Evolutionary conservation across 75 land plant genomes (phyloP), one percentile per base, ranked within the genome.

Genomic region (Pseudotsuga menziesii): DNA sequence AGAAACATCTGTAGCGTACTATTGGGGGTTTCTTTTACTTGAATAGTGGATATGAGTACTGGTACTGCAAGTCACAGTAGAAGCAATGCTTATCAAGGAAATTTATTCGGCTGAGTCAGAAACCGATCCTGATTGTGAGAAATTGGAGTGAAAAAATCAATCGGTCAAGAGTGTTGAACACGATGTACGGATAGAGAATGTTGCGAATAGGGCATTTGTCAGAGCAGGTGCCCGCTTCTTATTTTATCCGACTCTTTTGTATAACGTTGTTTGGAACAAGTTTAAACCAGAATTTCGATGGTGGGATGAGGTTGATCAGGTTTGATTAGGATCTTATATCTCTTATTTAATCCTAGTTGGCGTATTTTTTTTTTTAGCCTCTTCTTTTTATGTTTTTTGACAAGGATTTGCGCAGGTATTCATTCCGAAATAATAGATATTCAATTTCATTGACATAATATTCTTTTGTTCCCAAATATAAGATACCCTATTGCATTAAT

Each of bases 301-400:
- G 96, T 95, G 95, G 96, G 97, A 94, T 83, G 77, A 80, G 54
- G 83, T 94, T 58, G 91, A 88, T 81, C 84, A 90, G 91, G 97
- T 92, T 80, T 81, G 35, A 3, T 69, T 69, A 61, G 11, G 39
- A 36, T 15, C 23, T 23, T 39, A 20, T 69, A 9, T 39, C 48
- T n/a, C 48, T n/a, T n/a, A 36, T 48, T 48, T 69, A 36, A 1
- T 41, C 41, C 3, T 15, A 2, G 0, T 39, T 13, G 2, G 19
- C 16, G 20, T 67, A 22, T 5, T 0, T 39, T 39, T 61, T 5
- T 0, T 39, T 39, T 61, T 7, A 25, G 22, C 13, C 26, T 13
- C 8, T 61, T 67, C 23, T 19, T 20, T n/a, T 8, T 0, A 20
- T 25, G 5, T 16, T 15, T 29, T 29, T 64, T 32, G 20, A 1